Percentiles rank a stretch among this genome's conserved stretches.
These are phyloP conservation scores for Yamadazyma jaroonii DNA, from an alignment of 1,139 yeast species.

Conservation along the genomic window DNA sequence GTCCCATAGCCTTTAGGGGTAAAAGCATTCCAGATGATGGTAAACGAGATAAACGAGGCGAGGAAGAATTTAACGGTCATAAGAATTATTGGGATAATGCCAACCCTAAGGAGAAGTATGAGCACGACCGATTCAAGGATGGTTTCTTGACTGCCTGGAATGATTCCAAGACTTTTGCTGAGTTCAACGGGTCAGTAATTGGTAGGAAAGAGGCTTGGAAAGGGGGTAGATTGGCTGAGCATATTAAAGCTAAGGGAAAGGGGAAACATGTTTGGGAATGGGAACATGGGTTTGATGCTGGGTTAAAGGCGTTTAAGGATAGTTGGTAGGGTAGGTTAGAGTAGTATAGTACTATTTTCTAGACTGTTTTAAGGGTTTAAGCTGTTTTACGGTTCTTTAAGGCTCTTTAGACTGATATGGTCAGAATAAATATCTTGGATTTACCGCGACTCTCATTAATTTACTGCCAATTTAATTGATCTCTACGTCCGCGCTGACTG, in stretches of 20 bases:
- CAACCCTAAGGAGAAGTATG: constrained; percentile 59
- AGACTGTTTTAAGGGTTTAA: no score
- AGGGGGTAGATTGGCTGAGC: constrained; percentile 49
- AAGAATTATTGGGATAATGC: constrained; percentile 65
- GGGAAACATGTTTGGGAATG: constrained; percentile 76
- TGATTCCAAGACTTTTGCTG: constrained; percentile 66
- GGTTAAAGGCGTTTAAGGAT: constrained; percentile 35
- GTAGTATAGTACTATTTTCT: no score
- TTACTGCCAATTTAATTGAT: no score
- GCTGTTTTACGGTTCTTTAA: no score
- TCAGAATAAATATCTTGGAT: no score
- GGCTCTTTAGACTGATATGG: no score
- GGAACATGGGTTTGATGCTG: constrained; percentile 79
- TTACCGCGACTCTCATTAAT: no score
- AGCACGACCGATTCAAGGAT: constrained; percentile 76
- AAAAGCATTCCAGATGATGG: constrained; percentile 34
- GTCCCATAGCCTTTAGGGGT: constrained; percentile 22
- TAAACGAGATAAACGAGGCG: constrained; percentile 40
- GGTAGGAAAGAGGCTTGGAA: constrained; percentile 78
- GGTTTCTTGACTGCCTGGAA: constrained; percentile 76
- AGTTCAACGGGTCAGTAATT: constrained; percentile 63
- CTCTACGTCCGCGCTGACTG: no score
- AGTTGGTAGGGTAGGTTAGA: no score
- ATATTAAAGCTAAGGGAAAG: constrained; percentile 51
- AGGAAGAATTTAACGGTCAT: constrained; percentile 47